phyloP scores from a whole-genome alignment of 768 basidiomycete species.

The Tulasnella sp. region DNA sequence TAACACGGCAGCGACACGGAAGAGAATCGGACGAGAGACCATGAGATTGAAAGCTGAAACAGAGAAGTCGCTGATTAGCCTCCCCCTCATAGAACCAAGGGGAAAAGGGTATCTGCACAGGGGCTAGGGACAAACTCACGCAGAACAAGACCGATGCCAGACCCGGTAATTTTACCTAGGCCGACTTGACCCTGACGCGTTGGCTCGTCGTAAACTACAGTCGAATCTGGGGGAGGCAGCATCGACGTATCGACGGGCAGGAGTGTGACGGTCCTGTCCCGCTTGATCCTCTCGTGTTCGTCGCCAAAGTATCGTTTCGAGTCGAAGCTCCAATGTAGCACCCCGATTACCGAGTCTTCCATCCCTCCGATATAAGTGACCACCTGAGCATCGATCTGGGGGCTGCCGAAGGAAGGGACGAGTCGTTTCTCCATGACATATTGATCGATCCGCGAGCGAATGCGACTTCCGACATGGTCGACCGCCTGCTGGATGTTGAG shows the following conservation, averaged over 20 bases:
- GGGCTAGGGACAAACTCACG: too few species aligned
- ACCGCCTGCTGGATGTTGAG: slow-evolving; percentile 64
- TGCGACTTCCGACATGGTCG: slow-evolving; percentile 50
- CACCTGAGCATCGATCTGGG: slow-evolving; percentile 53
- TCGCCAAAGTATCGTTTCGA: slow-evolving; percentile 61
- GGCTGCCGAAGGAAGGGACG: slow-evolving; percentile 58
- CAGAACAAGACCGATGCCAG: too few species aligned
- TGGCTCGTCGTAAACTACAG: slow-evolving; percentile 3
- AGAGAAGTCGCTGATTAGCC: too few species aligned
- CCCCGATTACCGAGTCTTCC: slow-evolving; percentile 62
- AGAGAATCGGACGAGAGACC: too few species aligned
- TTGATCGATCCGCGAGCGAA: slow-evolving; percentile 41
- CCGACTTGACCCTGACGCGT: too few species aligned
- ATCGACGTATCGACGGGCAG: slow-evolving; percentile 28
- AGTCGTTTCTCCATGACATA: slow-evolving; percentile 42
- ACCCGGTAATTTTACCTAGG: too few species aligned
- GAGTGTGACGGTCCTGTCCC: slow-evolving; percentile 41
- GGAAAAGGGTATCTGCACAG: too few species aligned
- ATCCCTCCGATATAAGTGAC: slow-evolving; percentile 52
- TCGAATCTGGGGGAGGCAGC: slow-evolving; percentile 4
- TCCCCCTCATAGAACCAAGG: too few species aligned
- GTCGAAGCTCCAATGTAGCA: slow-evolving; percentile 63
- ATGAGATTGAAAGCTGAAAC: too few species aligned
- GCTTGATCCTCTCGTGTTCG: slow-evolving; percentile 44
- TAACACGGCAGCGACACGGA: too few species aligned